These are phyloP conservation scores for Bifiguratus adelaidae DNA, from an alignment of 192 early-diverging fungal species.

Conservation along the genomic window DNA sequence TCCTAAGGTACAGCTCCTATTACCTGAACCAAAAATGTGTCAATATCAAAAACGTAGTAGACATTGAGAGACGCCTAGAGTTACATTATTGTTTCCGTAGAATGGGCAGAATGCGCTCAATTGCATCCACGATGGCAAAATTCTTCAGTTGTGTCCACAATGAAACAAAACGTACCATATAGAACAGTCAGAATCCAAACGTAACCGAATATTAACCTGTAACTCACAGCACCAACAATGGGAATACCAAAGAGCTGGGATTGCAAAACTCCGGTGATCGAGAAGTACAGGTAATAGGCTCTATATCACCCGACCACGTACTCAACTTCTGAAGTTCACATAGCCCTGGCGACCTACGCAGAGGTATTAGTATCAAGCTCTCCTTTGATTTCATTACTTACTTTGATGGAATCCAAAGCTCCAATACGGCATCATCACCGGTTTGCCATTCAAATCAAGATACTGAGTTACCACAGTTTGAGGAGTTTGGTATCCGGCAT, in stretches of 20 bases:
- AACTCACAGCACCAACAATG: constrained; percentile 41
- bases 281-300: constrained; percentile 29
- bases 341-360: too few relatives aligned
- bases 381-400: too few relatives aligned
- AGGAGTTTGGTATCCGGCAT: constrained; percentile 21
- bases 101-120: constrained; percentile 32
- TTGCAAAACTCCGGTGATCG: constrained; percentile 30
- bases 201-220: background rate
- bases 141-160: constrained; percentile 24
- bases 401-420: constrained; percentile 54
- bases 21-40: too few relatives aligned
- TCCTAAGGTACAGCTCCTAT: constrained; percentile 49
- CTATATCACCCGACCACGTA: constrained; percentile 40
- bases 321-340: constrained; percentile 38
- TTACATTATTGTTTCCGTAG: constrained; percentile 1
- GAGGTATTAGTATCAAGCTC: too few relatives aligned
- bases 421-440: too few relatives aligned
- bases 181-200: background rate
- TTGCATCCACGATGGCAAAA: constrained; percentile 33
- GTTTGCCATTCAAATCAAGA: constrained; percentile 51
- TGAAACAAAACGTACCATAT: constrained; percentile 20
- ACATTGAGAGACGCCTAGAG: too few relatives aligned
- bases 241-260: constrained; percentile 48
- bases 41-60: too few relatives aligned
- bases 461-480: constrained; percentile 36